phyloP scores from a whole-genome alignment of 139 green algal species.

The Tetratostichococcus sp. region DNA sequence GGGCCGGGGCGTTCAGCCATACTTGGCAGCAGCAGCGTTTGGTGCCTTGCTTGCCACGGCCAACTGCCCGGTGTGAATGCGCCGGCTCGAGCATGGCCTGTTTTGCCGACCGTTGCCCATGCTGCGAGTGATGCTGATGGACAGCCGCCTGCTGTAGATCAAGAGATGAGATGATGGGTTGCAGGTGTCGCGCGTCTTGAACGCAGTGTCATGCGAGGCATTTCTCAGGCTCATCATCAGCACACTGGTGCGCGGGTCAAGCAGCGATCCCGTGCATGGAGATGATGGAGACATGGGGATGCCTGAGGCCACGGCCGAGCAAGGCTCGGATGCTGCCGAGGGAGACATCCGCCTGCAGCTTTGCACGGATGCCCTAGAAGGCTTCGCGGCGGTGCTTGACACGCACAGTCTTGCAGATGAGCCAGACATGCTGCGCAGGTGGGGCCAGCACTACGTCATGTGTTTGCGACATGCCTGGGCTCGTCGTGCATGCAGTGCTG shows the following conservation, averaged over 20 bases:
- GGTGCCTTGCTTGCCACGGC: background rate
- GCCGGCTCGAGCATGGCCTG: too few species aligned
- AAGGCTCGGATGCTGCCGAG: too few species aligned
- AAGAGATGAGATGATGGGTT: background rate
- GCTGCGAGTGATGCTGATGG: too few species aligned
- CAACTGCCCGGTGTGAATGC: background rate
- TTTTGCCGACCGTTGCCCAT: too few species aligned
- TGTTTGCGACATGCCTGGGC: too few species aligned
- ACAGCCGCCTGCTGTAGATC: too few species aligned
- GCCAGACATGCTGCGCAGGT: conserved; percentile 16
- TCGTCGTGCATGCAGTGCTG: too few species aligned
- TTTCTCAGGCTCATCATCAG: background rate
- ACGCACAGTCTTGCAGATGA: conserved; percentile 17
- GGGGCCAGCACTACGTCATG: too few species aligned
- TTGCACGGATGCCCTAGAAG: conserved; percentile 16
- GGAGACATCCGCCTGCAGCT: background rate
- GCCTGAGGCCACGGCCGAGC: too few species aligned
- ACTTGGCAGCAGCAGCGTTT: background rate
- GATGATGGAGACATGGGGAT: too few species aligned
- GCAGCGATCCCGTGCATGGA: background rate
- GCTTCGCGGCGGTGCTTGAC: conserved; percentile 24
- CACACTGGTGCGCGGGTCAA: background rate
- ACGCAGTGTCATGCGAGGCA: background rate
- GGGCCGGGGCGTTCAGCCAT: background rate
- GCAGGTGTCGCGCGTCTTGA: background rate